phyloP scores from a whole-genome alignment of 2,329 filamentous ascomycete species.

The Pseudonectria buxi region DNA sequence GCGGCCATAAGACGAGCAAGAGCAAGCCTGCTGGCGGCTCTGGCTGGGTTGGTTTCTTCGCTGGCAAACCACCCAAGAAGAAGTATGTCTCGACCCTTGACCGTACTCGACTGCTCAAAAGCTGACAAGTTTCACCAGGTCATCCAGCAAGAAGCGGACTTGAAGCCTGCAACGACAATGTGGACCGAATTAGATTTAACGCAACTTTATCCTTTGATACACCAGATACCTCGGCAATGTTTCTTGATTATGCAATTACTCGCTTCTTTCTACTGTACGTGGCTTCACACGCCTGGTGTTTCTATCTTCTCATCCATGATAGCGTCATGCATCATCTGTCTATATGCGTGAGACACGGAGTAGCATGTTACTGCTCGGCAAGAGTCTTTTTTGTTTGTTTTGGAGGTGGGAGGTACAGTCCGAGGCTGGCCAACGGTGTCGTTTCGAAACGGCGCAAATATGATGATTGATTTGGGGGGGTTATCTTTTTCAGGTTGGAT shows the following conservation, averaged over 20 bases:
- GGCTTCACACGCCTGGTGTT: conserved; percentile 5
- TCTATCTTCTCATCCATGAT: conserved; percentile 11
- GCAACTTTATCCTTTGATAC: conserved; percentile 11
- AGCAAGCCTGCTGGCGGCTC: conserved; percentile 18
- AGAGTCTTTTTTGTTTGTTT: not conserved
- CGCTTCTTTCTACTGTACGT: conserved; percentile 7
- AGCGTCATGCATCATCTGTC: conserved; percentile 20
- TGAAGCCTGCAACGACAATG: conserved; percentile 14
- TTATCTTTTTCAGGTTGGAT: conserved; percentile 16
- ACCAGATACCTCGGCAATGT: conserved; percentile 22
- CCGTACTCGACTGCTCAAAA: not conserved
- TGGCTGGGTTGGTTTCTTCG: conserved; percentile 18
- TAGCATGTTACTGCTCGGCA: conserved; percentile 20
- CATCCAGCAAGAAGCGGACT: conserved; percentile 21
- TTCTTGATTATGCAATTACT: conserved; percentile 3
- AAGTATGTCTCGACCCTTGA: conserved; percentile 18
- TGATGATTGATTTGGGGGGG: conserved; percentile 11
- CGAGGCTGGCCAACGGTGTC: too few species aligned
- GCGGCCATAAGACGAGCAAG: conserved; percentile 10
- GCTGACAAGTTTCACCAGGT: conserved; percentile 5
- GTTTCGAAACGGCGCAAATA: conserved; percentile 12
- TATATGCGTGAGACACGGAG: conserved; percentile 25
- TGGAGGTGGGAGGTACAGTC: too few species aligned
- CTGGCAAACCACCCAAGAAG: conserved; percentile 25
- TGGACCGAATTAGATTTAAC: conserved; percentile 10